These are phyloP conservation scores for Penicillium sumatraense DNA, from an alignment of 2,329 filamentous ascomycete species.

Conservation along the genomic window DNA sequence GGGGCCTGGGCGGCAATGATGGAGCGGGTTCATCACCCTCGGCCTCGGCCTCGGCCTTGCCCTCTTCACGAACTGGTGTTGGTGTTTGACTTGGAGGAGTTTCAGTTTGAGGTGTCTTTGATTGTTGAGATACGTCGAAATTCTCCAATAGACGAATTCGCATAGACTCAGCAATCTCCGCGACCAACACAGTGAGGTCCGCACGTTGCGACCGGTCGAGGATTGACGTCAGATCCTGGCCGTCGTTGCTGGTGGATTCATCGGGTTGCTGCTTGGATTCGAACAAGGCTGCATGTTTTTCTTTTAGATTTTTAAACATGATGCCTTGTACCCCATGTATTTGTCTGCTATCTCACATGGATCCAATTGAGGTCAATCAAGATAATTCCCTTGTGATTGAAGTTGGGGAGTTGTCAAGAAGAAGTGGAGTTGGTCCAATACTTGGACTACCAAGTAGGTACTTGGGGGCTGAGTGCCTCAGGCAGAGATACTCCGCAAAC, in stretches of 20 bases:
- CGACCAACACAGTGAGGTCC: slow-evolving; percentile 48
- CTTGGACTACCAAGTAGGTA: too few species aligned
- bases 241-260: slow-evolving; percentile 27
- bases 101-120: slow-evolving; percentile 1
- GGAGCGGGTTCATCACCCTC: slow-evolving; percentile 17
- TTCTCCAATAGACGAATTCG: slow-evolving; percentile 42
- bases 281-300: slow-evolving; percentile 35
- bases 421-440: too few species aligned
- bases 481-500: too few species aligned
- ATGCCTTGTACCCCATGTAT: neutral
- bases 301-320: slow-evolving; percentile 41
- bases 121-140: slow-evolving; percentile 39
- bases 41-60: too few species aligned
- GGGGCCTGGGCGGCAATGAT: slow-evolving; percentile 15
- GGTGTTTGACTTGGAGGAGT: neutral
- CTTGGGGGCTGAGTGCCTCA: too few species aligned
- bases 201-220: slow-evolving; percentile 47
- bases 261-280: slow-evolving; percentile 31
- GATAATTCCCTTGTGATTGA: too few species aligned
- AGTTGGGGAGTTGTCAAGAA: too few species aligned
- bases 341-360: too few species aligned
- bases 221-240: slow-evolving; percentile 48
- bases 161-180: slow-evolving; percentile 47
- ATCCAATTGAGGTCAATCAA: too few species aligned
- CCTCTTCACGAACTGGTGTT: slow-evolving; percentile 28